A percentile compares a stretch with the other conserved stretches of the same genome.
Evolutionary conservation across 441 rosid species (phyloP).

Genomic region (Hura crepitans): DNA sequence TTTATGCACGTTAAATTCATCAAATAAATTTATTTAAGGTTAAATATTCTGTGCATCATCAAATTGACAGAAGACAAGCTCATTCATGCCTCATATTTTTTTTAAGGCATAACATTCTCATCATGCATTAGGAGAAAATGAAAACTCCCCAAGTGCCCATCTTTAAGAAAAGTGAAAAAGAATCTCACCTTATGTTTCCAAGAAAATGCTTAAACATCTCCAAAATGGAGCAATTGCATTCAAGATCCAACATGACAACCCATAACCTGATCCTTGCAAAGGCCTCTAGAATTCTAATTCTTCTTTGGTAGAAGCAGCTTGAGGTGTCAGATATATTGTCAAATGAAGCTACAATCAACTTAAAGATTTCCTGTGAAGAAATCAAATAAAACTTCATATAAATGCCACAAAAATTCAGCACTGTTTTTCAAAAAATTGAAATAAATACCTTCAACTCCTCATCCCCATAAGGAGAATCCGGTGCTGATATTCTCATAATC

Average conservation of each 20-base stretch:
- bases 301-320: constrained; percentile 53
- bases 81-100: no score
- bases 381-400: background rate
- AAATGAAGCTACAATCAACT: constrained; percentile 46
- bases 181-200: constrained; percentile 18
- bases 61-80: background rate
- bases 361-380: constrained; percentile 21
- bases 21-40: background rate
- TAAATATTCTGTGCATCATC: background rate
- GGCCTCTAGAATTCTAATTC: constrained; percentile 62
- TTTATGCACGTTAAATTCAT: background rate
- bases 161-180: background rate
- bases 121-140: background rate
- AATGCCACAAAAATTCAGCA: background rate
- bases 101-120: background rate
- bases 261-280: constrained; percentile 82
- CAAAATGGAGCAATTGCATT: constrained; percentile 57
- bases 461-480: constrained; percentile 75
- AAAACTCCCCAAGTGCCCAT: no score
- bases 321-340: constrained; percentile 50
- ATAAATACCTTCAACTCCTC: constrained; percentile 59
- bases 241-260: constrained; percentile 86
- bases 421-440: background rate
- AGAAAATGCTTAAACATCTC: constrained; percentile 64
- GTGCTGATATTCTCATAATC: constrained; percentile 81